These are phyloP conservation scores for Chaetomium sp. DNA, from an alignment of 2,329 filamentous ascomycete genomes.

Conservation along the genomic window DNA sequence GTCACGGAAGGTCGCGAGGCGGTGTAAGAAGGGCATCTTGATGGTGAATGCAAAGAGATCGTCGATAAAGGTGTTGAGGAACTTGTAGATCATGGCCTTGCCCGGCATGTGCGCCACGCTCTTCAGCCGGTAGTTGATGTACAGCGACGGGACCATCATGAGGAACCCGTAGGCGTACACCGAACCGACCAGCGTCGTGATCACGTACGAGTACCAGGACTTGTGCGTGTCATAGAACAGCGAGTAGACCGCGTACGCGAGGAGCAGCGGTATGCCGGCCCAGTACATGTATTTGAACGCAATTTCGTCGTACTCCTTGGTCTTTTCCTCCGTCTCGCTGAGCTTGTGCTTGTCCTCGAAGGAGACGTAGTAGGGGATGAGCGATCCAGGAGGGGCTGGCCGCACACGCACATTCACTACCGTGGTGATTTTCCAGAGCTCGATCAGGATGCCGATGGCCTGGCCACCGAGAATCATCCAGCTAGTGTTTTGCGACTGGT, in stretches of 20 bases:
- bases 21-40: slow-evolving; percentile 95
- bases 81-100: slow-evolving; percentile 97
- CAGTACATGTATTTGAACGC: slow-evolving; percentile 98
- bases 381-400: slow-evolving; percentile 55
- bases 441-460: slow-evolving; percentile 67
- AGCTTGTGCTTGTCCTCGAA: slow-evolving; percentile 98
- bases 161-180: slow-evolving; percentile 98
- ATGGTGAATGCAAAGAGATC: slow-evolving; percentile 98
- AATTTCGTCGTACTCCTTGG: slow-evolving; percentile 95
- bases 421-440: slow-evolving; percentile 92
- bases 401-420: slow-evolving; percentile 83
- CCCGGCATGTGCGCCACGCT: slow-evolving; percentile 94
- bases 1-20: slow-evolving; percentile 85
- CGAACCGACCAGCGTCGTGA: slow-evolving; percentile 87
- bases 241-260: slow-evolving; percentile 87
- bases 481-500: slow-evolving; percentile 95
- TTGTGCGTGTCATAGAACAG: slow-evolving; percentile 92
- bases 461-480: slow-evolving; percentile 99
- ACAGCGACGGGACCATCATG: slow-evolving; percentile 96
- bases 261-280: slow-evolving; percentile 77
- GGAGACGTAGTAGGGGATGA: slow-evolving; percentile 69
- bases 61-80: slow-evolving; percentile 97
- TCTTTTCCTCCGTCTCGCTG: slow-evolving; percentile 92
- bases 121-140: slow-evolving; percentile 98
- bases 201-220: slow-evolving; percentile 95